Base-by-base conservation (phyloP, 108 stramenopile genomes). In the Tribonema minus region DNA sequence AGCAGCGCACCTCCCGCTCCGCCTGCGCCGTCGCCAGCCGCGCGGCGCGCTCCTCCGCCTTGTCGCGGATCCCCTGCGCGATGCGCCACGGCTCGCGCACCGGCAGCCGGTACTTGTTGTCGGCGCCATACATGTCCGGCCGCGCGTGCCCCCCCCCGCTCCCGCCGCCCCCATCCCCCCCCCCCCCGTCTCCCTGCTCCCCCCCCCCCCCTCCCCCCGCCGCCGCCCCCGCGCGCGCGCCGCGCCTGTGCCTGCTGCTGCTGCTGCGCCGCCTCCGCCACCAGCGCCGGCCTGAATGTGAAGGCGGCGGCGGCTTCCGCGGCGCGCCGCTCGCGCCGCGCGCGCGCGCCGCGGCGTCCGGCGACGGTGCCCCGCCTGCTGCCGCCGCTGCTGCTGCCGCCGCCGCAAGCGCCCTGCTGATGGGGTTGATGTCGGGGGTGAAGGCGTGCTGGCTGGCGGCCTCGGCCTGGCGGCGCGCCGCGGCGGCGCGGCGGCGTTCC, bases 111-210 rank as follows among this genome's bases (percentile, higher is more conserved):
- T 67, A 76, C 46, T 68, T 76, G 54, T 76, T 76, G 29, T 41
- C 75, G 29, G 65, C 40, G 15, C 75, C 75, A 33, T 76, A 76
- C n/a, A n/a, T n/a, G n/a, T n/a, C n/a, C n/a, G n/a, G n/a, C n/a
- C n/a, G n/a, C n/a, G n/a, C n/a, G n/a, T n/a, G n/a, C n/a, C n/a
- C n/a, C n/a, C n/a, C n/a, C n/a, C n/a, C 59, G 6, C 27, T 27
- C 3, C 58, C 33, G 4, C 33, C 69, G 15, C 35, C 58, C 26
- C 69, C 32, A 34, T 30, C 34, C 7, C 20, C 67, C 20, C 29
- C 26, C 3, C 66, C 66, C 6, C 37, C 37, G 7, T n/a, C 64
- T 37, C 37, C 37, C 3, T 28, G 37, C 1, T 7, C 65, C 27
- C 36, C 65, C 0, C 36, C 3, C 27, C 37, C 3, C 37, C 36